A percentile compares a stretch with the other conserved stretches of the same genome.
These are phyloP conservation scores for California macrophylla DNA, from an alignment of 441 rosid genomes.

Conservation along the genomic window DNA sequence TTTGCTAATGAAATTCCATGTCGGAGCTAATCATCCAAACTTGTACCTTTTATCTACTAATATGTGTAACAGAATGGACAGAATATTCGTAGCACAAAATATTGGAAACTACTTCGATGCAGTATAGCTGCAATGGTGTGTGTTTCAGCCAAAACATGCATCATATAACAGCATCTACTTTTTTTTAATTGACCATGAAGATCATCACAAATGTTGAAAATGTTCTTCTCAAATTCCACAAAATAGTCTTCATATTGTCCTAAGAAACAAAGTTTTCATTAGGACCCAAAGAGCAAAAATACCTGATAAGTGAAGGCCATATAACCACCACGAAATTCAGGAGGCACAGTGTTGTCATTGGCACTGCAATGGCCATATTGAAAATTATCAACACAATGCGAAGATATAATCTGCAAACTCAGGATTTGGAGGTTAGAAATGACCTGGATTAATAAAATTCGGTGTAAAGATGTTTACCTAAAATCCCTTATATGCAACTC, in stretches of 20 bases:
- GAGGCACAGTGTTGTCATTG: slow-evolving; percentile 51
- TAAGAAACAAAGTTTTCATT: neutral
- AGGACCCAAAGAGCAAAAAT: slow-evolving; percentile 20
- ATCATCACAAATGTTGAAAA: neutral
- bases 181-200: neutral
- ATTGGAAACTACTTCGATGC: neutral
- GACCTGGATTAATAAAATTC: slow-evolving; percentile 4
- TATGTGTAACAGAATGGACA: neutral
- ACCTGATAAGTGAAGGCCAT: slow-evolving; percentile 82
- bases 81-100: neutral
- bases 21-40: neutral
- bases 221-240: neutral
- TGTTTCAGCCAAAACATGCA: neutral
- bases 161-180: neutral
- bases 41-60: neutral
- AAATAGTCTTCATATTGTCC: neutral
- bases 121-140: neutral
- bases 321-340: slow-evolving; percentile 63
- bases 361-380: slow-evolving; percentile 43
- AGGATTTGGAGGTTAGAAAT: slow-evolving; percentile 1
- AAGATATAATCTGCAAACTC: slow-evolving; percentile 8
- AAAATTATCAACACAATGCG: slow-evolving; percentile 18
- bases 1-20: neutral
- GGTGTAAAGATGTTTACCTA: slow-evolving; percentile 39
- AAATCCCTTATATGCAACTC: slow-evolving; percentile 94